phyloP scores from a whole-genome alignment of 2,329 filamentous ascomycete species.

The Penicillium brevicompactum region DNA sequence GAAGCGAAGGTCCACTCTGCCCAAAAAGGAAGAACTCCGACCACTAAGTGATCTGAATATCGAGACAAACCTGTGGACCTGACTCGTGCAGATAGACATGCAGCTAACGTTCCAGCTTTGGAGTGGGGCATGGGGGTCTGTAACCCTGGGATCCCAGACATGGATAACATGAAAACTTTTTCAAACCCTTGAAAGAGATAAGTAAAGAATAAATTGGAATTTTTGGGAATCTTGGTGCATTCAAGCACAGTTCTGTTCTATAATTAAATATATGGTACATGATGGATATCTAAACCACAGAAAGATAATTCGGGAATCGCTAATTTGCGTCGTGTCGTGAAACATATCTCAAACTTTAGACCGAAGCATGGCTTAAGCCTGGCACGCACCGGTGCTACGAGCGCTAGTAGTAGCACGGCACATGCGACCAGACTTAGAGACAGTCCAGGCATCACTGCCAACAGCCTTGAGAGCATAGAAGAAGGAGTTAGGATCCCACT shows the following conservation, averaged over 20 bases:
- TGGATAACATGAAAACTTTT: no score
- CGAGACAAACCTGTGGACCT: neutral
- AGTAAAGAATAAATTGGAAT: neutral
- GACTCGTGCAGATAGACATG: neutral
- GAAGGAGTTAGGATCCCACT: constrained; percentile 45
- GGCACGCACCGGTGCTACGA: neutral
- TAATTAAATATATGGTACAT: neutral
- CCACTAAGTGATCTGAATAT: neutral
- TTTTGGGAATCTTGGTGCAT: neutral
- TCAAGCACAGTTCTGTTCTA: neutral
- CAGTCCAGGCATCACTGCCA: constrained; percentile 40
- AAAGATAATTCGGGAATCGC: neutral
- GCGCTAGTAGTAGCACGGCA: constrained; percentile 19
- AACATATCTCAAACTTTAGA: neutral
- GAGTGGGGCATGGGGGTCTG: neutral
- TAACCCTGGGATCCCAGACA: neutral
- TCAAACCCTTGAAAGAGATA: neutral
- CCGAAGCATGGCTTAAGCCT: neutral
- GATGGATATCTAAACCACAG: neutral
- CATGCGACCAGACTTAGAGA: constrained; percentile 31
- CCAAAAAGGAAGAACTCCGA: neutral
- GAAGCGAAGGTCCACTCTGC: neutral
- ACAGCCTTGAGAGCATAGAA: constrained; percentile 46
- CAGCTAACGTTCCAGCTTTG: neutral
- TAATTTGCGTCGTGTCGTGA: neutral